Evolutionary conservation across 1,284 basidiomycete genomes (phyloP).

Genomic region (Leccinum laetum): DNA sequence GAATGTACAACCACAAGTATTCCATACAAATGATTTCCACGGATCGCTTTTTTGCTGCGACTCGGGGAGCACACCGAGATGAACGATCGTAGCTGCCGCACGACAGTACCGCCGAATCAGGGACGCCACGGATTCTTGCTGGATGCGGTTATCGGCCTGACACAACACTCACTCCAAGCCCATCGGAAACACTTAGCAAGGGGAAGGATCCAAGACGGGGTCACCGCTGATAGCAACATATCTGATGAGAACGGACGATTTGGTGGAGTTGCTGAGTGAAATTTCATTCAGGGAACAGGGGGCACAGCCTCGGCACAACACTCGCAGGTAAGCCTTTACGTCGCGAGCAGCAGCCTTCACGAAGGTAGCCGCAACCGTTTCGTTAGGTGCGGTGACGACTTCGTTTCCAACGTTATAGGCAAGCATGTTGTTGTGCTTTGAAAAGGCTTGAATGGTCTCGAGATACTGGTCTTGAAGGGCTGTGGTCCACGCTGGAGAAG

Average conservation of each 20-base stretch:
- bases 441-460: slow-evolving; percentile 76
- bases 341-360: slow-evolving; percentile 93
- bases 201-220: slow-evolving; percentile 59
- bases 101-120: no score
- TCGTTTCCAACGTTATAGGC: slow-evolving; percentile 92
- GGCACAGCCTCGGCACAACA: slow-evolving; percentile 4
- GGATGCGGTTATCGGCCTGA: no score
- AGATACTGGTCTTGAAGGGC: slow-evolving; percentile 83
- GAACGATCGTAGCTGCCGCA: no score
- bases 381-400: slow-evolving; percentile 62
- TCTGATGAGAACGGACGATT: slow-evolving; percentile 71
- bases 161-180: no score
- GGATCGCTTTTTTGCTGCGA: no score
- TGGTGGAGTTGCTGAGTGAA: slow-evolving; percentile 57
- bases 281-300: not conserved
- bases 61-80: no score
- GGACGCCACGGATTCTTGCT: no score
- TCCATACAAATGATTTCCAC: no score
- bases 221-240: slow-evolving; percentile 86
- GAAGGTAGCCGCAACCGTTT: slow-evolving; percentile 72
- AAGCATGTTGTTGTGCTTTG: slow-evolving; percentile 77
- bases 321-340: slow-evolving; percentile 81
- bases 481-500: slow-evolving; percentile 78
- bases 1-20: no score
- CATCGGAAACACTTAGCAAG: slow-evolving; percentile 46